A percentile compares a stretch with the other conserved stretches of the same genome.
phyloP scores from a whole-genome alignment of 768 basidiomycete genomes.

The Mycena alexandri region DNA sequence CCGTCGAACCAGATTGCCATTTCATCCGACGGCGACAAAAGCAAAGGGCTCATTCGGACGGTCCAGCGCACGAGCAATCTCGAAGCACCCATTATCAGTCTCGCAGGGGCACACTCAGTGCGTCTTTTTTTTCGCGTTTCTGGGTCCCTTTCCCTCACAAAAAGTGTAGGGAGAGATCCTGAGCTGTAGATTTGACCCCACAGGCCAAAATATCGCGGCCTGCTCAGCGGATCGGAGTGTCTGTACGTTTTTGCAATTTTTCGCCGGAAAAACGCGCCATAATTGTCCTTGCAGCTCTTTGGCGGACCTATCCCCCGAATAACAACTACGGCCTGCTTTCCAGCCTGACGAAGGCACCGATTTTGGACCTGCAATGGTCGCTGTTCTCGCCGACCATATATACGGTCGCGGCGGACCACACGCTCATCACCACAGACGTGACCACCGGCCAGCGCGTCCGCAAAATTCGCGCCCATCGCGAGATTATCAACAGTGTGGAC shows the following conservation, averaged over 20 bases:
- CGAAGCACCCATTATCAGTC: conserved; percentile 93
- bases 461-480: conserved; percentile 89
- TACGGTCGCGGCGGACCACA: conserved; percentile 92
- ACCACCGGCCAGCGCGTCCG: conserved; percentile 86
- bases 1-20: conserved; percentile 79
- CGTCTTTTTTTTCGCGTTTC: conserved; percentile 41
- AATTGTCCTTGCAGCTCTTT: conserved; percentile 67
- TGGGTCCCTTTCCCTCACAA: neutral
- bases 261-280: conserved; percentile 9
- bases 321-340: conserved; percentile 92
- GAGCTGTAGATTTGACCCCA: conserved; percentile 93
- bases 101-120: conserved; percentile 90
- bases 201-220: conserved; percentile 93
- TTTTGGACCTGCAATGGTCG: conserved; percentile 94
- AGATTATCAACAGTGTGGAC: conserved; percentile 92
- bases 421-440: conserved; percentile 80
- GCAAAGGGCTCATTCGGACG: conserved; percentile 84
- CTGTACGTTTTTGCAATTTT: conserved; percentile 66
- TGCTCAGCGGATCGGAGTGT: conserved; percentile 92
- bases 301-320: conserved; percentile 93
- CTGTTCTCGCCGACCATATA: conserved; percentile 79
- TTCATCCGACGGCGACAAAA: conserved; percentile 79
- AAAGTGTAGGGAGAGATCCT: conserved; percentile 81
- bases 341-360: conserved; percentile 88
- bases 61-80: conserved; percentile 94